Conservation (phyloP, 179 eudicot species). For the Spergularia azorica region DNA sequence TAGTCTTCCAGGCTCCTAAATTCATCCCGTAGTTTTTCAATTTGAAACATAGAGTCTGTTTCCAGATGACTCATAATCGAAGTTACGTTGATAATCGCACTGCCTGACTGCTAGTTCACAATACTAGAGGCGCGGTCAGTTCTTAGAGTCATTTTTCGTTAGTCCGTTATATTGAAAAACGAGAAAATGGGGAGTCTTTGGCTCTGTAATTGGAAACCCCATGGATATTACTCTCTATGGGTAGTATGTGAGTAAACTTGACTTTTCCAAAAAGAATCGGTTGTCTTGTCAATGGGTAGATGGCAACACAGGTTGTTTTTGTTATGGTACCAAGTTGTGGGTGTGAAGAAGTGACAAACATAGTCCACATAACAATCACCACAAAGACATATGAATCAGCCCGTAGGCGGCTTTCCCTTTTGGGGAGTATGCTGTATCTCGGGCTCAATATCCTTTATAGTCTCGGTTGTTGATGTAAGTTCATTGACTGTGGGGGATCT, state of each 20-base stretch:
- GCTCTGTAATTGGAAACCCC: background rate
- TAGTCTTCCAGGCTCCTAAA: constrained; percentile 21
- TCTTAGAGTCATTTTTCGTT: background rate
- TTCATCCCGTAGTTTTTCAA: background rate
- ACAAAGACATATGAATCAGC: background rate
- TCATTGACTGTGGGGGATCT: too few species aligned
- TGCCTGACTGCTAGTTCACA: too few species aligned
- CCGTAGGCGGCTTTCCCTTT: background rate
- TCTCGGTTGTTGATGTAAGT: background rate
- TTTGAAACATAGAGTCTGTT: too few species aligned
- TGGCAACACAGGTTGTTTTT: too few species aligned
- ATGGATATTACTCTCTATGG: background rate
- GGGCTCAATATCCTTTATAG: background rate
- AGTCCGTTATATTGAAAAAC: background rate
- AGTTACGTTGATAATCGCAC: background rate
- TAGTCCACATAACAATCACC: background rate
- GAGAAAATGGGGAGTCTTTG: background rate
- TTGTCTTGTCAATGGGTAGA: background rate
- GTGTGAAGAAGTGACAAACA: background rate
- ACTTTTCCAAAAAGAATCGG: background rate
- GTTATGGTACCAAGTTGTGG: background rate
- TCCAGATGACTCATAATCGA: too few species aligned
- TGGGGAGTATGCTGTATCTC: background rate
- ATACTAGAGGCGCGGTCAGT: too few species aligned
- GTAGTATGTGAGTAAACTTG: too few species aligned